These are phyloP conservation scores for Diplodia scrobiculata DNA, from an alignment of 2,329 filamentous ascomycete species.

Conservation along the genomic window DNA sequence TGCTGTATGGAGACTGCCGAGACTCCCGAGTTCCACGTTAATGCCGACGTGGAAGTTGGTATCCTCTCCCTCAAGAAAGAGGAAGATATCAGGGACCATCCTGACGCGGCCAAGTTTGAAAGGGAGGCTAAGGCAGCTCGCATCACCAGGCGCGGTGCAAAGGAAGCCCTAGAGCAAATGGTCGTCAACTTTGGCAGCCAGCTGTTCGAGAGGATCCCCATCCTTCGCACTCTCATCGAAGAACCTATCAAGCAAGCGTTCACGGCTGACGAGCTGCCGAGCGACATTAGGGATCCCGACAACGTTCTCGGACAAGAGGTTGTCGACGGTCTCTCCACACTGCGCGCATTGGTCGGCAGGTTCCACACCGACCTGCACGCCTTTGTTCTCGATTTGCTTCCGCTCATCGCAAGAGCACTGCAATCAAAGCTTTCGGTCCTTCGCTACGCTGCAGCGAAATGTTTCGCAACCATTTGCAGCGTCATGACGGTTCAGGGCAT, in stretches of 20 bases:
- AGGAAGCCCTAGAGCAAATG: conserved; percentile 88
- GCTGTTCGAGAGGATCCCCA: conserved; percentile 81
- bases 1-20: conserved; percentile 97
- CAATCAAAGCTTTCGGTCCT: conserved; percentile 89
- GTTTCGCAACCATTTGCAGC: conserved; percentile 94
- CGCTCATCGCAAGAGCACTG: conserved; percentile 81
- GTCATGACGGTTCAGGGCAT: conserved; percentile 93
- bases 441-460: conserved; percentile 95
- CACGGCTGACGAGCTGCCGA: conserved; percentile 65
- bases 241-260: conserved; percentile 76
- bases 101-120: conserved; percentile 87
- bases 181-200: conserved; percentile 75
- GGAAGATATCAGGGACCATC: conserved; percentile 90
- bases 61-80: conserved; percentile 96
- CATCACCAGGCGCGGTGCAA: conserved; percentile 88
- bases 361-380: conserved; percentile 72
- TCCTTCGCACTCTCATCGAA: conserved; percentile 78
- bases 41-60: conserved; percentile 73
- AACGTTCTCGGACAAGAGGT: conserved; percentile 83
- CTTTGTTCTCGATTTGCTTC: conserved; percentile 81
- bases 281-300: conserved; percentile 71
- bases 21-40: conserved; percentile 89
- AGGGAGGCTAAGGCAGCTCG: conserved; percentile 84
- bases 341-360: conserved; percentile 91
- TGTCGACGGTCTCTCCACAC: conserved; percentile 88